Percentiles rank a stretch among this genome's conserved stretches.
phyloP scores from a whole-genome alignment of 371 early-diverging fungal species.

The Enterospora canceri region DNA sequence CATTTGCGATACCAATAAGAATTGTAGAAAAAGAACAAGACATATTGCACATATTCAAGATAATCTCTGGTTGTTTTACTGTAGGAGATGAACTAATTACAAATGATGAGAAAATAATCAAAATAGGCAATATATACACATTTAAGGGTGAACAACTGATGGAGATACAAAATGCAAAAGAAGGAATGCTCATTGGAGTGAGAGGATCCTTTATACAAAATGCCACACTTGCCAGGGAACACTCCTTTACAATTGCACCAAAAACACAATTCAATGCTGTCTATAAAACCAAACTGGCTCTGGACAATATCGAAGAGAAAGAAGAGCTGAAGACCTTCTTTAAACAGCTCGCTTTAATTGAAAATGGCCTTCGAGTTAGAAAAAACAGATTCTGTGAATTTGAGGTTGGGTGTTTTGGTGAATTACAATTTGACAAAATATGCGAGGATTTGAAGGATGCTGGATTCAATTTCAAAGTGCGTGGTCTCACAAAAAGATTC shows the following conservation, averaged over 20 bases:
- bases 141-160: slow-evolving; percentile 31
- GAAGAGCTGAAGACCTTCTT: slow-evolving; percentile 32
- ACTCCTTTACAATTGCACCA: slow-evolving; percentile 29
- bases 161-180: slow-evolving; percentile 11
- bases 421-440: slow-evolving; percentile 54
- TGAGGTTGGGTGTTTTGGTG: slow-evolving; percentile 42
- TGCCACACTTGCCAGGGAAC: slow-evolving; percentile 6
- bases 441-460: slow-evolving; percentile 29
- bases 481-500: slow-evolving; percentile 19
- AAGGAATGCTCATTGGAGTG: slow-evolving; percentile 26
- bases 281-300: background rate
- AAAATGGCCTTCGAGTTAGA: slow-evolving; percentile 40
- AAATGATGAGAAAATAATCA: background rate
- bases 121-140: slow-evolving; percentile 30
- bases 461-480: slow-evolving; percentile 10
- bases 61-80: background rate
- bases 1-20: background rate
- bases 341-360: slow-evolving; percentile 32
- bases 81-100: background rate
- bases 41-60: background rate
- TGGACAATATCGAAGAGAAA: slow-evolving; percentile 11
- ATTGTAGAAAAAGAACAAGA: background rate
- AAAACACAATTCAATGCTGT: slow-evolving; percentile 7
- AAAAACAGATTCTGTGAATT: slow-evolving; percentile 46
- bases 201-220: slow-evolving; percentile 36